Base-by-base conservation (phyloP, 2,329 filamentous ascomycete species). In the Penicillium sp. region DNA sequence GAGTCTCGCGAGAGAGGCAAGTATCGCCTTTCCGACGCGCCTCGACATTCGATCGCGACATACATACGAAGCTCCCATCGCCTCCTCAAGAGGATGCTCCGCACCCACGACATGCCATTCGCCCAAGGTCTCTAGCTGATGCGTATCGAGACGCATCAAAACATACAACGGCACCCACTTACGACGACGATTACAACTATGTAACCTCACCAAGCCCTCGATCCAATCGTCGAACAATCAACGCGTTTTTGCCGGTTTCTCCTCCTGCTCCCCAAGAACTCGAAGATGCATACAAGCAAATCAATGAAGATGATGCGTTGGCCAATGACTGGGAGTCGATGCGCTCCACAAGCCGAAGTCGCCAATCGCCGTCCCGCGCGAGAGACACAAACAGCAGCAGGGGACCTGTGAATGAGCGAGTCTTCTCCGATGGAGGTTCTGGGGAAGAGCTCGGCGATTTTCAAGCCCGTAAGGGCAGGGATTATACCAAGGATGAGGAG, bases 221-320 rank as follows among this genome's bases (percentile, higher is more conserved):
- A 27, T 61, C 51, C 39, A 58, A 59, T 42, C 63, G 60, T 27
- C 59, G 61, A 18, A 57, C 53, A 8, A 41, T 56, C 34, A 53
- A 57, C 49, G 46, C 51, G 25, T 58, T 56, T 18, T 72, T 68
- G 10, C 68, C 70, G 2, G 59, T 64, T 14, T 67, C 68, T 4
- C 72, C 68, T 35, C 70, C 72, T n/a, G n/a, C n/a, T 2, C 71
- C 70, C 13, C 61, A 61, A 25, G 73, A 70, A 41, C 51, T 72
- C 8, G 58, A 58, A 10, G 71, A 75, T 39, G 58, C 63, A 4
- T 75, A 75, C 52, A 61, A 62, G 41, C 62, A 63, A 51, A 72
- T 73, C 45, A 63, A 69, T 14, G 68, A 72, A 36, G 70, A 67
- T 31, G 66, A 68, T 28, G 62, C 66, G 36, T 45, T 72, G 34